These are phyloP conservation scores for Singerocomus inundabilis DNA, from an alignment of 1,284 basidiomycete species.

Conservation along the genomic window DNA sequence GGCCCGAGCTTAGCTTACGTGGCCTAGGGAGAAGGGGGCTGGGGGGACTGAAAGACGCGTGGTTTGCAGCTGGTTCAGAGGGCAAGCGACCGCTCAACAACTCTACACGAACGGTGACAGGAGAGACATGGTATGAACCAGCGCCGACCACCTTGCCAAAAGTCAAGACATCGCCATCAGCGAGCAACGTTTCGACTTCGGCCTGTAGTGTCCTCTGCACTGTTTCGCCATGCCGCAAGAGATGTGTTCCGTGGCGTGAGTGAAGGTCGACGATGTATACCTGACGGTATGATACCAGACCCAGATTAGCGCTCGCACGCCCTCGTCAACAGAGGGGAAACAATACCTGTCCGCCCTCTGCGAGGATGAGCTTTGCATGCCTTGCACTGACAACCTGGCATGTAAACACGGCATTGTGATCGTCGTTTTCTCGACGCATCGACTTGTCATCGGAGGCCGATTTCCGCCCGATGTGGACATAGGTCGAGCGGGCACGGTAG, in stretches of 20 bases:
- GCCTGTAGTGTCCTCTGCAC: conserved; percentile 24
- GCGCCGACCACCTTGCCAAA: conserved; percentile 71
- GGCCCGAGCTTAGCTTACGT: conserved; percentile 37
- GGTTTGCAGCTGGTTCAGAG: conserved; percentile 6
- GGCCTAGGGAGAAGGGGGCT: conserved; percentile 15
- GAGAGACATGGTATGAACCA: conserved; percentile 54
- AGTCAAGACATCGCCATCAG: conserved; percentile 64
- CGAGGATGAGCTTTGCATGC: conserved; percentile 34
- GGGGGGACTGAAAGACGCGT: conserved; percentile 7
- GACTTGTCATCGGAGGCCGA: conserved; percentile 34
- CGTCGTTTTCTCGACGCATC: conserved; percentile 37
- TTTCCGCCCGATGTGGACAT: conserved; percentile 35
- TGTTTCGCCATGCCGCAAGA: conserved; percentile 22
- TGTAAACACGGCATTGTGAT: conserved; percentile 33
- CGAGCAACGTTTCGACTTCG: conserved; percentile 43
- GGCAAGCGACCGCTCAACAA: conserved; percentile 40
- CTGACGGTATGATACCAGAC: conserved; percentile 8
- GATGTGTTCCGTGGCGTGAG: conserved; percentile 34
- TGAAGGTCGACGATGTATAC: conserved; percentile 35
- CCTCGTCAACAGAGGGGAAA: neutral
- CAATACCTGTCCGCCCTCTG: conserved; percentile 32
- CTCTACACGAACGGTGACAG: conserved; percentile 58
- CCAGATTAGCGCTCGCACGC: conserved; percentile 13
- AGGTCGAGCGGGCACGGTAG: conserved; percentile 24
- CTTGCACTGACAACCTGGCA: conserved; percentile 35